A percentile compares a stretch with the other conserved stretches of the same genome.
Conservation (phyloP, 768 basidiomycete genomes). For the Podaxis sp. region DNA sequence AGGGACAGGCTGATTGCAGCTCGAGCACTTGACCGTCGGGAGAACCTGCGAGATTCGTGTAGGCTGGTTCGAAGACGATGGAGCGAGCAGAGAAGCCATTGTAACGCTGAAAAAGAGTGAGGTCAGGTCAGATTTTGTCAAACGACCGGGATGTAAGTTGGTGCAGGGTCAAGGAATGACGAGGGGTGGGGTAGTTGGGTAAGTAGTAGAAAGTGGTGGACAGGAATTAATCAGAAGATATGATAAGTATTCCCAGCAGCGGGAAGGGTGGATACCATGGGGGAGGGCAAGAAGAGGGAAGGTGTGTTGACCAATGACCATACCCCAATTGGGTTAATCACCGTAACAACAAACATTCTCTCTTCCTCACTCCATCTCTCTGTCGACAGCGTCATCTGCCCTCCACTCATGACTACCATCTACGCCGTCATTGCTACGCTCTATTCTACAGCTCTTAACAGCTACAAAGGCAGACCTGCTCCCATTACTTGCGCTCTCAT, state of each 20-base stretch:
- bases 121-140: not conserved
- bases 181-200: not conserved
- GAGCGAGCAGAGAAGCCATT: conserved; percentile 31
- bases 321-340: conserved; percentile 8
- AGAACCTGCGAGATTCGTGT: conserved; percentile 70
- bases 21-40: conserved; percentile 84
- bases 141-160: conserved; percentile 1
- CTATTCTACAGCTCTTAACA: not conserved
- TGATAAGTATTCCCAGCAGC: conserved; percentile 6
- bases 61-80: conserved; percentile 25
- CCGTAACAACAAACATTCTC: conserved; percentile 2
- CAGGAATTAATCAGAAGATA: conserved; percentile 7
- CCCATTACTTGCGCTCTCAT: not conserved
- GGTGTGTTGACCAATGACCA: not conserved
- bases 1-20: conserved; percentile 67
- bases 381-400: not conserved
- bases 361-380: not conserved
- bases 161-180: conserved; percentile 7
- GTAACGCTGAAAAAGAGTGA: conserved; percentile 14
- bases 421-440: not conserved
- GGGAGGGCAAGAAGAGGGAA: not conserved
- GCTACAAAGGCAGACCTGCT: not conserved
- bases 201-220: too few species aligned
- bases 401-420: not conserved
- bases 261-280: not conserved